phyloP scores from a whole-genome alignment of 768 basidiomycete species.

The Mrakia hoshinonis region DNA sequence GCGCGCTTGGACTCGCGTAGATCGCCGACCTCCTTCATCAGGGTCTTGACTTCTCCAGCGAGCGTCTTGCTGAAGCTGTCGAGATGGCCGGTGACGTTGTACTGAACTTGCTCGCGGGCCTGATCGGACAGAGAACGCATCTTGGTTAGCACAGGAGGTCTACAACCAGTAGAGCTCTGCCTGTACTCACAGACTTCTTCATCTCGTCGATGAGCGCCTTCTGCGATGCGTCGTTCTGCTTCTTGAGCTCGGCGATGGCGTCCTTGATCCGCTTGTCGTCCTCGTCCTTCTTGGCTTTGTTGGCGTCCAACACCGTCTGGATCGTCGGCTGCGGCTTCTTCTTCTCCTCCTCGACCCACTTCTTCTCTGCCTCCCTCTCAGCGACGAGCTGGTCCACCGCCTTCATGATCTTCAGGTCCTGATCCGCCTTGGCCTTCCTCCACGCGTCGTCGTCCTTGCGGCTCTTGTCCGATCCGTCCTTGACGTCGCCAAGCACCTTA shows the following conservation, averaged over 20 bases:
- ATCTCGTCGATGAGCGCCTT: slow-evolving; percentile 20
- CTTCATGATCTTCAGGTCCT: background rate
- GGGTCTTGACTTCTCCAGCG: slow-evolving; percentile 23
- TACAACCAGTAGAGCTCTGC: no score
- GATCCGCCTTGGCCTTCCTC: slow-evolving; percentile 10
- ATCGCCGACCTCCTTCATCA: slow-evolving; percentile 26
- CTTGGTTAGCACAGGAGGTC: background rate
- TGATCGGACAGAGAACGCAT: background rate
- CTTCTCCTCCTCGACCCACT: background rate
- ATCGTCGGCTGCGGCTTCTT: slow-evolving; percentile 14
- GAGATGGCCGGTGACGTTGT: slow-evolving; percentile 15
- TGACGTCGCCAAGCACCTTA: slow-evolving; percentile 12
- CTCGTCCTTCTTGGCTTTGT: slow-evolving; percentile 9
- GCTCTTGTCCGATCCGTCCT: background rate
- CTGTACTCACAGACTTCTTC: slow-evolving; percentile 7
- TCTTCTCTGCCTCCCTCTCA: slow-evolving; percentile 12
- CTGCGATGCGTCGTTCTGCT: slow-evolving; percentile 17
- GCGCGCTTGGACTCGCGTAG: slow-evolving; percentile 26
- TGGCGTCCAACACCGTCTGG: slow-evolving; percentile 1
- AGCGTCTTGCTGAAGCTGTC: slow-evolving; percentile 21
- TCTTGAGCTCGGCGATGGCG: background rate
- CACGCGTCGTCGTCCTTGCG: background rate
- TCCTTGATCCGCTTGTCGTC: slow-evolving; percentile 13
- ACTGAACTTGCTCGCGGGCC: slow-evolving; percentile 23
- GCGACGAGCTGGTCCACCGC: slow-evolving; percentile 7